Evolutionary conservation across 129 eudicot genomes (phyloP), one percentile per base, ranked within the genome.

Genomic region (Flaveria ramosissima): DNA sequence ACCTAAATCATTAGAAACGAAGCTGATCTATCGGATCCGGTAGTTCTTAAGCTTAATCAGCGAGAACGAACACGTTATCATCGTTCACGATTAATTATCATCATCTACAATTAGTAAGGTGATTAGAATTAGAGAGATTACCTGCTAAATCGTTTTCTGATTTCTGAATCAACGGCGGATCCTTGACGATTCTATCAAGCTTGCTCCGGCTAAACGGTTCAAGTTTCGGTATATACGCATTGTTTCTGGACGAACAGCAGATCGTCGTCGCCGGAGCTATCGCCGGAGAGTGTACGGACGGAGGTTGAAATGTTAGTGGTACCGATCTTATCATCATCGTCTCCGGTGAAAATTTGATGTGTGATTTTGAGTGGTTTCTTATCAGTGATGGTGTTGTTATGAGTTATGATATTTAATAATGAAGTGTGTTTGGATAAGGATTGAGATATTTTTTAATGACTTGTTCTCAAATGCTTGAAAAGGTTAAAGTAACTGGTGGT

Each of bases 141-240:
- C 82, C 82, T 77, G 86, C 71, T 72, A 77, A 76, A 72, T 82
- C 82, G 63, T 77, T 67, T 68, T 73, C 82, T 24, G 86, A 73
- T 50, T 82, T 82, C 63, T 82, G 82, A 45, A 82, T 82, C 65
- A 72, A 72, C n/a, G 86, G 86, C 36, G 78, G 86, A 36, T 77
- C 82, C 64, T 72, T 78, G 12, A 82, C 78, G 50, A 77, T 47
- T 46, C 82, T 52, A 23, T 82, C 79, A 10, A 77, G 24, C 70
- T 43, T 71, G 75, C 70, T 78, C 39, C 84, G 79, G 30, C 83
- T 82, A 78, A 82, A 82, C 17, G 86, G 82, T 55, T 74, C 79
- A 6, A 82, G 86, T 48, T 82, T 77, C 14, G 86, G 86, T 71
- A 82, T 82, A 55, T 78, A 78, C 1, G 82, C 77, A 43, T 82